These are phyloP conservation scores for Polygonum maritimum DNA, from an alignment of 148 eudicot species.

Conservation along the genomic window DNA sequence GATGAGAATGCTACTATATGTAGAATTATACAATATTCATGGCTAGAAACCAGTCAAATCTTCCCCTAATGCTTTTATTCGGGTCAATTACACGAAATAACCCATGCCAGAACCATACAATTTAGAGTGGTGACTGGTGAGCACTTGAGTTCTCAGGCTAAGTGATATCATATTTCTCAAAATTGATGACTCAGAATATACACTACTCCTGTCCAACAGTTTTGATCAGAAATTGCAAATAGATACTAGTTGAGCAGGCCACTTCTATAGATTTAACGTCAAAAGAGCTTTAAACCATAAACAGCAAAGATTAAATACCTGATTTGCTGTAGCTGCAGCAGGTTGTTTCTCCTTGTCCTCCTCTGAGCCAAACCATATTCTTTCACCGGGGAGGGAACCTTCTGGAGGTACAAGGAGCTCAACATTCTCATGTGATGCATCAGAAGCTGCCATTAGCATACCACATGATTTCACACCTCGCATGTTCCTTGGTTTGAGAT, in stretches of 20 bases:
- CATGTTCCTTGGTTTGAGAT: constrained; percentile 96
- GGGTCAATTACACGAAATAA: background rate
- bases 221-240: background rate
- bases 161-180: background rate
- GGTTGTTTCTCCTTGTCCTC: constrained; percentile 69
- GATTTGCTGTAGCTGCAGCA: constrained; percentile 69
- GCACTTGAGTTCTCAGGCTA: background rate
- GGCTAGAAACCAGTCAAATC: background rate
- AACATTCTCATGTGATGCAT: constrained; percentile 85
- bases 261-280: background rate
- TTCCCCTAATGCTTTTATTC: background rate
- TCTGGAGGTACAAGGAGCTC: constrained; percentile 94
- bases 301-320: constrained; percentile 30
- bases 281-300: background rate
- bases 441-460: constrained; percentile 99
- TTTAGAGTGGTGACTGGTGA: background rate
- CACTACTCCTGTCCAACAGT: background rate
- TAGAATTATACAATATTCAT: background rate
- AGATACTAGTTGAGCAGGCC: background rate
- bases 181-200: background rate
- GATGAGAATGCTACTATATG: background rate
- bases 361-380: constrained; percentile 83
- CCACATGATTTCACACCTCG: constrained; percentile 84
- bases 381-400: constrained; percentile 72
- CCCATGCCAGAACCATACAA: background rate